Evolutionary conservation across 192 early-diverging fungal species (phyloP).

Genomic region (Kickxella alabastrina): DNA sequence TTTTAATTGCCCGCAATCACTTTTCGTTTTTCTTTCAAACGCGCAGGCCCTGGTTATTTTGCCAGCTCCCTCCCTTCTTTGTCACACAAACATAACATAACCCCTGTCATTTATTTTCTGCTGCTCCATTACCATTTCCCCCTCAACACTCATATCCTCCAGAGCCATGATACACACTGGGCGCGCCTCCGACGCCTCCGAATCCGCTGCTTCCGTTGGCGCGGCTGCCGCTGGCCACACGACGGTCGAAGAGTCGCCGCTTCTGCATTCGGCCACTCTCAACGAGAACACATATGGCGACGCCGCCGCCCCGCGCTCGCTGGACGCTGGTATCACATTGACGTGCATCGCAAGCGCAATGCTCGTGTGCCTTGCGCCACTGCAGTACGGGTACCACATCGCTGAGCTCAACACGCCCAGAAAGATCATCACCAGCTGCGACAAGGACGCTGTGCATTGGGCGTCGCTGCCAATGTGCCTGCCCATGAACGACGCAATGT

Average conservation of each 20-base stretch:
- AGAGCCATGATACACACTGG: neutral
- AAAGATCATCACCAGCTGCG: constrained; percentile 37
- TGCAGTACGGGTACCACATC: constrained; percentile 52
- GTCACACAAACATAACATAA: no score
- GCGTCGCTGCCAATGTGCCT: constrained; percentile 58
- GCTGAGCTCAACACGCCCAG: constrained; percentile 53
- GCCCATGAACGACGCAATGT: constrained; percentile 64
- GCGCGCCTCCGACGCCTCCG: constrained; percentile 1
- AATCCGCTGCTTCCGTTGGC: neutral
- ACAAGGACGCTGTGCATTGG: constrained; percentile 16
- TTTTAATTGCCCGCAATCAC: no score
- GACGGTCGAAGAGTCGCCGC: constrained; percentile 38
- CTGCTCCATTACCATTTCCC: no score
- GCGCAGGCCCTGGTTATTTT: no score
- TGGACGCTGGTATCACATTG: constrained; percentile 35
- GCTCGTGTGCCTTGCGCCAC: constrained; percentile 36
- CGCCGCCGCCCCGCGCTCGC: constrained; percentile 9
- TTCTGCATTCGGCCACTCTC: constrained; percentile 10
- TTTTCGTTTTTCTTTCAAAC: no score
- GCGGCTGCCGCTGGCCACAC: neutral
- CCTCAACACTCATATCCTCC: no score
- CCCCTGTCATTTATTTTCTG: no score
- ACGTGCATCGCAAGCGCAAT: constrained; percentile 32
- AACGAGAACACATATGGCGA: neutral
- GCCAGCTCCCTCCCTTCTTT: no score